phyloP scores from a whole-genome alignment of 768 basidiomycete species.

The Naganishia friedmannii region DNA sequence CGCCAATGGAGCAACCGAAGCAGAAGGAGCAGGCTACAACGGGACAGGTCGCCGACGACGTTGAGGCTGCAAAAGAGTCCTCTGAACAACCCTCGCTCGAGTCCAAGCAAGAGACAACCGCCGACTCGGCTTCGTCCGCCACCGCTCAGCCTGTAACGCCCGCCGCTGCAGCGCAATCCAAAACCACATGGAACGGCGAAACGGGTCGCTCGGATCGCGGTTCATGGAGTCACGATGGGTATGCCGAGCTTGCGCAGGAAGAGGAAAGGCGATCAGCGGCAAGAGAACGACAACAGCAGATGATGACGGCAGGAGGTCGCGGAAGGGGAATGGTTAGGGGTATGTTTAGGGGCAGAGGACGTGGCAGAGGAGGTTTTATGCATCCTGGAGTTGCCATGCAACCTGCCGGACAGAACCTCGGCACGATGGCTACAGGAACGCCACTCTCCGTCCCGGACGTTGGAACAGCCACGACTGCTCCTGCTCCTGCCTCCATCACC shows the following conservation, averaged over 20 bases:
- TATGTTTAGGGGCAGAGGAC: conserved; percentile 27
- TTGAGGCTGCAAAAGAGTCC: not conserved
- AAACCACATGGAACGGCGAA: conserved; percentile 11
- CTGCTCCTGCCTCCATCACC: not conserved
- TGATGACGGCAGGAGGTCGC: conserved; percentile 1
- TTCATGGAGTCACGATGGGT: conserved; percentile 78
- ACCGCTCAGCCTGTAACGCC: conserved; percentile 57
- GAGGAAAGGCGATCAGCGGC: conserved; percentile 60
- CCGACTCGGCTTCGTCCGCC: conserved; percentile 44
- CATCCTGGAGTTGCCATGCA: not conserved
- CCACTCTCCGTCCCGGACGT: not conserved
- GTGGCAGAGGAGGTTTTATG: conserved; percentile 7
- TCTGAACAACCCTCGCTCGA: not conserved
- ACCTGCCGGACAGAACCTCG: not conserved
- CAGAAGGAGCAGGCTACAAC: conserved; percentile 10
- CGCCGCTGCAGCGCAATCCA: conserved; percentile 47
- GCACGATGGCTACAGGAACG: not conserved
- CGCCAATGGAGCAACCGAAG: not conserved
- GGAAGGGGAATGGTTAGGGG: conserved; percentile 20
- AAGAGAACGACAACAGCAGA: conserved; percentile 14
- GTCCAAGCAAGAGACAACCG: not conserved
- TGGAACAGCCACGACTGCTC: not conserved
- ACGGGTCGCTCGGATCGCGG: conserved; percentile 20
- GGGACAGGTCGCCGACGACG: not conserved
- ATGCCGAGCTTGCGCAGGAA: conserved; percentile 75